phyloP scores from a whole-genome alignment of 129 eudicot species.

The Apium graveolens region DNA sequence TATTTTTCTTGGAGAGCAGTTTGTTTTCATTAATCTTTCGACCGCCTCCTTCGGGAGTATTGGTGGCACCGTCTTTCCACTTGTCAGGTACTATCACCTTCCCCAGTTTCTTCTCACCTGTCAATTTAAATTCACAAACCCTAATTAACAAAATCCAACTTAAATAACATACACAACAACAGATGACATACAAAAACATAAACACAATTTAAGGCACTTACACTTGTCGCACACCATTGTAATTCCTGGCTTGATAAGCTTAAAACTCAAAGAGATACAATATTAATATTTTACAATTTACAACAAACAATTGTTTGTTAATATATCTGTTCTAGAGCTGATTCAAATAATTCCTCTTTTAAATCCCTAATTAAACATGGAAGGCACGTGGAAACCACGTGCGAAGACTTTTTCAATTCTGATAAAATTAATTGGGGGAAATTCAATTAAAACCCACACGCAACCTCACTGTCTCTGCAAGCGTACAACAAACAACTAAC shows the following conservation, averaged over 20 bases:
- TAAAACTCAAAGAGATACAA: not conserved
- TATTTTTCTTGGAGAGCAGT: conserved; percentile 85
- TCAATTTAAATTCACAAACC: conserved; percentile 13
- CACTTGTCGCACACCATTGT: not conserved
- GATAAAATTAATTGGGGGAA: conserved; percentile 8
- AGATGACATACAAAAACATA: not conserved
- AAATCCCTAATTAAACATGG: not conserved
- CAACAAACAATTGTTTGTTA: not conserved
- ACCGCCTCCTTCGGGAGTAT: conserved; percentile 92
- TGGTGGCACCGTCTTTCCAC: conserved; percentile 97
- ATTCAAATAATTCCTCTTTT: not conserved
- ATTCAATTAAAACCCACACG: conserved; percentile 27
- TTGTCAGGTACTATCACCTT: conserved; percentile 95
- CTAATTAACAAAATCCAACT: not conserved
- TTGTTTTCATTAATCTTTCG: conserved; percentile 96
- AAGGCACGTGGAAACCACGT: not conserved
- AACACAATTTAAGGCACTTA: not conserved
- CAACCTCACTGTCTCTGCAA: conserved; percentile 24
- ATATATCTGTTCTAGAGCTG: not conserved
- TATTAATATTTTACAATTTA: not conserved
- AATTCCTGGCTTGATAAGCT: not conserved
- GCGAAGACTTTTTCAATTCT: not conserved
- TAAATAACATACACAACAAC: not conserved
- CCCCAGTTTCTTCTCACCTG: conserved; percentile 89
- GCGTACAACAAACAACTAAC: conserved; percentile 27